phyloP scores from a whole-genome alignment of 371 early-diverging fungal genomes.

The Mucor piriformis region DNA sequence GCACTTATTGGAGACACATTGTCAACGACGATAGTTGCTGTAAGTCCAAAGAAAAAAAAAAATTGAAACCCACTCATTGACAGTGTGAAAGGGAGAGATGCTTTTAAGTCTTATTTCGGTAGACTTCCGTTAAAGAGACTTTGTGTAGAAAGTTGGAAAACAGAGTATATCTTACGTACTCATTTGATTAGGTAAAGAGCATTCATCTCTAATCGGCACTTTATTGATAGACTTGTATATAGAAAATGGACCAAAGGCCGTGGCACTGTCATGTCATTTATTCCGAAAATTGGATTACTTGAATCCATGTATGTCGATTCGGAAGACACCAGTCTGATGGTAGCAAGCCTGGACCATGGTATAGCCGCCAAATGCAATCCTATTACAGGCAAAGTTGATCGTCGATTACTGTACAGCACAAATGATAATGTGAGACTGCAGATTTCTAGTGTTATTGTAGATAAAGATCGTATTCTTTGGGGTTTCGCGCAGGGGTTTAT shows the following conservation, averaged over 20 bases:
- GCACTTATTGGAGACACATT: slow-evolving; percentile 51
- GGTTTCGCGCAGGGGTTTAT: slow-evolving; percentile 44
- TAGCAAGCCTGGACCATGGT: slow-evolving; percentile 42
- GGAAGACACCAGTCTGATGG: slow-evolving; percentile 40
- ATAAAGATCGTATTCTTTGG: slow-evolving; percentile 54
- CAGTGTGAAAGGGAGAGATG: slow-evolving; percentile 43
- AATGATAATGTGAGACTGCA: slow-evolving; percentile 31
- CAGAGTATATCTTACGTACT: slow-evolving; percentile 52
- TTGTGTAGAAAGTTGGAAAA: slow-evolving; percentile 49
- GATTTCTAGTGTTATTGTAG: slow-evolving; percentile 36
- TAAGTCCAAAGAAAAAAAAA: slow-evolving; percentile 26
- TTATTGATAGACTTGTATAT: background rate
- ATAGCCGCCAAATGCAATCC: slow-evolving; percentile 49
- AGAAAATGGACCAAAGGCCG: slow-evolving; percentile 56
- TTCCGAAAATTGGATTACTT: slow-evolving; percentile 47
- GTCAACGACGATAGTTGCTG: slow-evolving; percentile 53
- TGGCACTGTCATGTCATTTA: slow-evolving; percentile 43
- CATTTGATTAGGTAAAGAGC: slow-evolving; percentile 44
- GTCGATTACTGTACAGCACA: slow-evolving; percentile 42
- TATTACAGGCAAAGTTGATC: slow-evolving; percentile 47
- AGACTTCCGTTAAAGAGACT: slow-evolving; percentile 44
- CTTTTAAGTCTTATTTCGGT: slow-evolving; percentile 53
- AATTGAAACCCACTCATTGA: background rate
- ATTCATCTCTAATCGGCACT: background rate
- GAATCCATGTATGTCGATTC: slow-evolving; percentile 44